Base-by-base conservation (phyloP, 129 eudicot species). In the Erigeron canadensis region DNA sequence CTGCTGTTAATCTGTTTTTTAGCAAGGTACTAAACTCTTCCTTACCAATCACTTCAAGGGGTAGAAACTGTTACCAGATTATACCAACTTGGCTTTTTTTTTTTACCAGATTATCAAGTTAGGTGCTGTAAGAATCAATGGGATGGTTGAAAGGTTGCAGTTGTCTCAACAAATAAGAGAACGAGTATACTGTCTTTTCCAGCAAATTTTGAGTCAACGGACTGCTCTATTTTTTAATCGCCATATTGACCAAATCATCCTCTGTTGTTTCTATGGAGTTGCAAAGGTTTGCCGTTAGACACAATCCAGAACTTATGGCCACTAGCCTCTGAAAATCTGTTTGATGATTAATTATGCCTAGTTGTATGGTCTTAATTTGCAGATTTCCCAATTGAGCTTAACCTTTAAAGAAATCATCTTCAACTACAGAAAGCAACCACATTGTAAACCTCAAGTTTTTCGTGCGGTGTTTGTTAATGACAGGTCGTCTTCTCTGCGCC, bases 101-200 rank as follows among this genome's bases (percentile, higher is more conserved):
- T 58, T 56, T 64, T 8, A 77, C 9, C 71, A 95, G 99, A 95
- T 88, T 55, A 82, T 86, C 63, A 95, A 95, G 87, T 69, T 95
- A 80, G 99, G 96, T 55, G 99, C 99, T 70, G 97, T 95, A 18
- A 91, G 99, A 84, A 95, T 95, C 70, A 95, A 90, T 56, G 95
- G 97, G 21, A 95, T 95, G 99, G 84, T 90, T 22, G 99, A 95
- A 69, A 85, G 88, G 84, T 81, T 95, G 55, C 97, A 88, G 75
- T 48, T 88, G 67, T 82, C 97, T 9, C 95, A 88, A 81, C 86
- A 90, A 70, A 81, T 88, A 69, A 88, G 94, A 67, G 99, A 95
- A 77, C 81, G 79, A 28, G 96, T 95, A 10, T 95, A 90, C 81
- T 76, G 91, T 78, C 93, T 95, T 73, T 95, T 95, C 63, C 96